Evolutionary conservation across 345 rosid species (phyloP).

Genomic region (Balakata baccata): DNA sequence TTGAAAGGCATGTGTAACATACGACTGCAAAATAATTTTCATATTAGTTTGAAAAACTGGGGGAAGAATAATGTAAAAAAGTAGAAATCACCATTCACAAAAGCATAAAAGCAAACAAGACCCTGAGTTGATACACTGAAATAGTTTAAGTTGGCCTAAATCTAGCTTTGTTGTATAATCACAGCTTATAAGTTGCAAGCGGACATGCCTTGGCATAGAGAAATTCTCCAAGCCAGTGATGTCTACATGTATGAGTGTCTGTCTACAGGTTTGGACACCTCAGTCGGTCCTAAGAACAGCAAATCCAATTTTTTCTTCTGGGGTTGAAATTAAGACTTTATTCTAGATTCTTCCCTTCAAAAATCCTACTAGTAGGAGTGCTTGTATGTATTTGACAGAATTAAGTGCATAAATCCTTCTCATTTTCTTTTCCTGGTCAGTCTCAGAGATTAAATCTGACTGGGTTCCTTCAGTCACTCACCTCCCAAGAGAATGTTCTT

Average conservation of each 20-base stretch:
- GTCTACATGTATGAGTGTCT: neutral
- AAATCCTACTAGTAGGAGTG: neutral
- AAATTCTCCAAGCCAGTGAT: neutral
- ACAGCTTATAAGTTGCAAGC: neutral
- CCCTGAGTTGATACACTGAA: neutral
- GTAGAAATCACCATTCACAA: neutral
- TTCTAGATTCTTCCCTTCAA: neutral
- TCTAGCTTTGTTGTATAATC: neutral
- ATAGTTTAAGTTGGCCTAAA: neutral
- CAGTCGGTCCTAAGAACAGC: neutral
- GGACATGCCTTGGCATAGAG: neutral
- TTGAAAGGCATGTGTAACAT: slow-evolving; percentile 68
- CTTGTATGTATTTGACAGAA: no score
- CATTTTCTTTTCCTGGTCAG: no score
- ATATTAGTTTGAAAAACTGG: neutral
- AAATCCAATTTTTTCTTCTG: no score
- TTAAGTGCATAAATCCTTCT: no score
- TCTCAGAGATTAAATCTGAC: neutral
- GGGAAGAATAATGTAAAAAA: neutral
- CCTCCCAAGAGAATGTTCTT: neutral
- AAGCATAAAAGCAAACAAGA: neutral
- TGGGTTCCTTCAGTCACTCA: neutral
- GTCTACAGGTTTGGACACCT: neutral
- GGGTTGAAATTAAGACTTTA: neutral
- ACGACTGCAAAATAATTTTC: slow-evolving; percentile 52